phyloP scores from a whole-genome alignment of 2,329 filamentous ascomycete species.

The Phyllosticta citriasiana region DNA sequence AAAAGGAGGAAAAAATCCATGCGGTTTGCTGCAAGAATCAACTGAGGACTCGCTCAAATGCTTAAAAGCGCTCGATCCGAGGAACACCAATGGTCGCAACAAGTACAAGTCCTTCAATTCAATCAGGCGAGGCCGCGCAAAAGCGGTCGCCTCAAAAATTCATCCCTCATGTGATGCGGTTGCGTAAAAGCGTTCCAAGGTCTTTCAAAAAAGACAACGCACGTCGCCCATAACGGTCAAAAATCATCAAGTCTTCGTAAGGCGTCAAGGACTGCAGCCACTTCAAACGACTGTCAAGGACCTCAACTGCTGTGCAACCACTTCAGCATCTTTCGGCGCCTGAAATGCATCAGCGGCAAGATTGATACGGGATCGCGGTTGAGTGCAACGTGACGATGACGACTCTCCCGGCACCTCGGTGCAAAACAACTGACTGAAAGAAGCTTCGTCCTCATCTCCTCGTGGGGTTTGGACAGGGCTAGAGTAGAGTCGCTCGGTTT shows the following conservation, averaged over 20 bases:
- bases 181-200: neutral
- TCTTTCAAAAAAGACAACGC: neutral
- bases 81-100: slow-evolving; percentile 1
- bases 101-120: slow-evolving; percentile 1
- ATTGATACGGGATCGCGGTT: slow-evolving; percentile 2
- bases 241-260: neutral
- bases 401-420: slow-evolving; percentile 3
- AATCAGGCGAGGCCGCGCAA: neutral
- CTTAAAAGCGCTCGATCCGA: neutral
- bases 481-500: slow-evolving; percentile 38
- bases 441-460: slow-evolving; percentile 23
- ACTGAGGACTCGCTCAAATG: slow-evolving; percentile 10
- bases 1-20: neutral
- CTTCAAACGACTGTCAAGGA: slow-evolving; percentile 28
- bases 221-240: neutral
- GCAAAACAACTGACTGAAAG: slow-evolving; percentile 24
- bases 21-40: neutral
- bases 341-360: slow-evolving; percentile 4
- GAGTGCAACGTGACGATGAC: slow-evolving; percentile 7
- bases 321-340: slow-evolving; percentile 5
- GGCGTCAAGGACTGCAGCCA: neutral
- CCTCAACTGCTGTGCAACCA: slow-evolving; percentile 23
- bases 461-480: slow-evolving; percentile 30
- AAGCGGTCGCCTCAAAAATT: neutral
- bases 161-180: neutral